Conservation (phyloP, 2,329 filamentous ascomycete genomes). For the Rutstroemia sp. region DNA sequence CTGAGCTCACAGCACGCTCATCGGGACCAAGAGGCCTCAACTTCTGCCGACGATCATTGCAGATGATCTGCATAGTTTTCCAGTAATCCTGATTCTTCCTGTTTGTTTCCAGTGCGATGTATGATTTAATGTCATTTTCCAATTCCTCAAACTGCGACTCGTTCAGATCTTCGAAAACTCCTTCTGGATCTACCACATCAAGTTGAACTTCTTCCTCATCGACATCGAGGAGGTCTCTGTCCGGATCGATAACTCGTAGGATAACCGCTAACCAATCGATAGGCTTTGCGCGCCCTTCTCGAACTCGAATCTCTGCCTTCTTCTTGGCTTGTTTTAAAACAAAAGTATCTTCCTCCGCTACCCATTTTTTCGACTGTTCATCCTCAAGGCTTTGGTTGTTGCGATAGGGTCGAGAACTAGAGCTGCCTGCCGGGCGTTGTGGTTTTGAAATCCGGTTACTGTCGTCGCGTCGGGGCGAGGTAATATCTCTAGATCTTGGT, state of each 20-base stretch:
- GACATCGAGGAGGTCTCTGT: conserved; percentile 80
- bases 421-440: conserved; percentile 22
- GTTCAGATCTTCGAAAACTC: conserved; percentile 68
- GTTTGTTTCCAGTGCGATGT: conserved; percentile 73
- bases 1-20: conserved; percentile 70
- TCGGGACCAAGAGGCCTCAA: conserved; percentile 50
- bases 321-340: conserved; percentile 96
- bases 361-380: conserved; percentile 73
- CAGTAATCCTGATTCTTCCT: conserved; percentile 78
- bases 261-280: conserved; percentile 94
- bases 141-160: conserved; percentile 64
- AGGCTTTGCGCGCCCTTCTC: conserved; percentile 81
- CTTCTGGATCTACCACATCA: conserved; percentile 70
- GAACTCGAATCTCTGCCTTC: conserved; percentile 91
- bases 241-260: conserved; percentile 77
- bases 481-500: conserved; percentile 43
- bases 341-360: conserved; percentile 92
- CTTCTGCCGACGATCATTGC: conserved; percentile 65
- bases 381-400: conserved; percentile 41
- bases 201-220: conserved; percentile 62
- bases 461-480: conserved; percentile 47
- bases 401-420: conserved; percentile 23
- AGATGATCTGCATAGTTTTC: conserved; percentile 83
- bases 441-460: conserved; percentile 51
- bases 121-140: conserved; percentile 74